A percentile compares a stretch with the other conserved stretches of the same genome.
phyloP scores from a whole-genome alignment of 805 yeast species.

The Ogataea corticis region DNA sequence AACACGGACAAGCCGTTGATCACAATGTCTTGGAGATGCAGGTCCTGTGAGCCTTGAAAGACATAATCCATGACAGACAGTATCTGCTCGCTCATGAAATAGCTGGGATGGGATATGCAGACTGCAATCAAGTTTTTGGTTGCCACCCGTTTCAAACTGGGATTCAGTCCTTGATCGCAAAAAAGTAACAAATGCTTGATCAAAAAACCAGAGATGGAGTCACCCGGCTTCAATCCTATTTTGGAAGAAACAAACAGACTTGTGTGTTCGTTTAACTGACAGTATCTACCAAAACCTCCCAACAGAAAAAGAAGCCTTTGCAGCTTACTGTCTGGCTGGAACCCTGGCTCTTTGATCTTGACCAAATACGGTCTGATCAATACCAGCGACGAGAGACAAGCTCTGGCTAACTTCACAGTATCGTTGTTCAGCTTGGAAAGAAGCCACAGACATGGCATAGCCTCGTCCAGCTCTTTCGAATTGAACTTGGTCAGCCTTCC shows the following conservation, averaged over 20 bases:
- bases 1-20: constrained; percentile 60
- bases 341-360: constrained; percentile 9
- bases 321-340: constrained; percentile 45
- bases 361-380: constrained; percentile 49
- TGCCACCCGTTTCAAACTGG: constrained; percentile 48
- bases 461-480: constrained; percentile 64
- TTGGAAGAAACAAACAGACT: constrained; percentile 39
- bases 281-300: constrained; percentile 71
- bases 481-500: constrained; percentile 59
- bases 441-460: constrained; percentile 68
- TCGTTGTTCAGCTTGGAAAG: constrained; percentile 49
- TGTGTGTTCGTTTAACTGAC: constrained; percentile 54
- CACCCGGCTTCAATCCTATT: constrained; percentile 48
- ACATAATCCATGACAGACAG: constrained; percentile 52
- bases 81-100: constrained; percentile 61
- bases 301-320: constrained; percentile 59
- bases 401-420: constrained; percentile 53
- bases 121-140: constrained; percentile 57
- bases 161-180: constrained; percentile 35
- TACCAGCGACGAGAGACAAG: constrained; percentile 61
- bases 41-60: constrained; percentile 36
- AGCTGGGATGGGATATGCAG: constrained; percentile 61
- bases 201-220: constrained; percentile 57
- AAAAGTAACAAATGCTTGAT: constrained; percentile 60
- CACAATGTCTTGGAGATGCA: constrained; percentile 49